Base-by-base conservation (phyloP, 2,329 filamentous ascomycete genomes). In the Colletotrichum theobromicola region DNA sequence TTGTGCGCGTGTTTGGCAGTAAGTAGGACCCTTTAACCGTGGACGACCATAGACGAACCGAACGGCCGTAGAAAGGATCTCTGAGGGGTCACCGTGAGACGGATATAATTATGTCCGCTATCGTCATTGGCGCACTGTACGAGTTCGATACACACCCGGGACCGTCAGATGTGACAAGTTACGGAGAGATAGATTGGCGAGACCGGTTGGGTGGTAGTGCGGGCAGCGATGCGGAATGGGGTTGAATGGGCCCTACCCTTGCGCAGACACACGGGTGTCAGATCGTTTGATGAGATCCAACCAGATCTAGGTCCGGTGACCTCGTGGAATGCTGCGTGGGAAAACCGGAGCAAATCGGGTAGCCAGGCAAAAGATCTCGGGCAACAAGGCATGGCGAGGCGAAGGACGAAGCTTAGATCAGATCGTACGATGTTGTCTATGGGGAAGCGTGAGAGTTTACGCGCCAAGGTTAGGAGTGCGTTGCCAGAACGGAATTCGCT, bases 211-310 rank as follows among this genome's bases (percentile, higher is more conserved):
- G 61, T 50, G 67, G 67, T 74, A 71, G 67, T 67, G 53, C 42
- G 58, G 26, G 60, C 67, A 61, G 67, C 62, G 24, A 50, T 35
- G 72, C 63, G 63, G 46, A 74, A 60, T 18, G 55, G 21, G 34
- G 26, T 61, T 37, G 26, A 50, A 61, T 50, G 32, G 55, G 46
- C 66, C 61, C 35, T 66, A 62, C 55, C 72, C 72, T 71, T 74
- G 72, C 55, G 62, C 67, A 70, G 26, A 70, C 67, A 70, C 60
- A 70, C 67, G 67, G 67, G 72, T 74, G 72, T 74, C 61, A 74
- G 72, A 74, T 74, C 72, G 61, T 74, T 71, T 74, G 67, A 71
- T 74, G 67, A 74, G 67, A 74, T 74, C 72, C 67, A 74, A 74
- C 72, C 67, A 71, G 72, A 71, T 74, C 72, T 46, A 16, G 55